Conservation (phyloP, 1,139 yeast species). For the Komagataea norvegica region DNA sequence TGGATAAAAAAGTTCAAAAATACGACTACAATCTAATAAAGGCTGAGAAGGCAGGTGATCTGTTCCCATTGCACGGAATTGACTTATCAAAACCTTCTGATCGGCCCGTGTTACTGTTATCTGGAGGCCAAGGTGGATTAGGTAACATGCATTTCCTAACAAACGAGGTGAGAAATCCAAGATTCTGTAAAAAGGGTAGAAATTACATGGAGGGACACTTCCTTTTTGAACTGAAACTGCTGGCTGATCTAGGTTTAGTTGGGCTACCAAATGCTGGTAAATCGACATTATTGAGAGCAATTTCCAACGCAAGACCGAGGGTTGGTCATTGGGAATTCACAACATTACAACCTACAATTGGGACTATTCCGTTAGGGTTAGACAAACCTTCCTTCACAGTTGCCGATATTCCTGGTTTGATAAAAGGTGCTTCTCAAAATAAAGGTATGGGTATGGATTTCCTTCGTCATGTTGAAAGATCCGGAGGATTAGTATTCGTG, state of each 20-base stretch:
- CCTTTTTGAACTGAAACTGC: slow-evolving; percentile 73
- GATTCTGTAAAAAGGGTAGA: slow-evolving; percentile 81
- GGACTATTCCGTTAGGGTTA: slow-evolving; percentile 62
- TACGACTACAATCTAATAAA: slow-evolving; percentile 58
- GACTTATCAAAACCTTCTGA: slow-evolving; percentile 65
- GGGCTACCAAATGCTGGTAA: slow-evolving; percentile 98
- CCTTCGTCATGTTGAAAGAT: slow-evolving; percentile 85
- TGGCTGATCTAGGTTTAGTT: slow-evolving; percentile 91
- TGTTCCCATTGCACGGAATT: slow-evolving; percentile 72
- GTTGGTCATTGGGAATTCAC: slow-evolving; percentile 98
- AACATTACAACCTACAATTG: slow-evolving; percentile 86
- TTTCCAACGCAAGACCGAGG: slow-evolving; percentile 82
- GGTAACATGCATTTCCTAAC: slow-evolving; percentile 96
- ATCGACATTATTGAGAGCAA: slow-evolving; percentile 82
- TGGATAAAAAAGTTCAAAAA: slow-evolving; percentile 57
- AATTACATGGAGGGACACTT: slow-evolving; percentile 62
- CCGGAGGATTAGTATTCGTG: slow-evolving; percentile 85
- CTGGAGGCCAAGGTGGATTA: slow-evolving; percentile 91
- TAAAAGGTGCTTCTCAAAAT: slow-evolving; percentile 78
- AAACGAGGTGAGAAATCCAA: slow-evolving; percentile 77
- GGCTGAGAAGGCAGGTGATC: slow-evolving; percentile 60
- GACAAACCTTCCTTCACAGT: slow-evolving; percentile 76
- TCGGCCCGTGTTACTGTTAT: slow-evolving; percentile 62
- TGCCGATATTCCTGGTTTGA: slow-evolving; percentile 96
- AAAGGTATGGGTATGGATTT: slow-evolving; percentile 94